Evolutionary conservation across 306 rosid genomes (phyloP).

Genomic region (Malus sylvestris): DNA sequence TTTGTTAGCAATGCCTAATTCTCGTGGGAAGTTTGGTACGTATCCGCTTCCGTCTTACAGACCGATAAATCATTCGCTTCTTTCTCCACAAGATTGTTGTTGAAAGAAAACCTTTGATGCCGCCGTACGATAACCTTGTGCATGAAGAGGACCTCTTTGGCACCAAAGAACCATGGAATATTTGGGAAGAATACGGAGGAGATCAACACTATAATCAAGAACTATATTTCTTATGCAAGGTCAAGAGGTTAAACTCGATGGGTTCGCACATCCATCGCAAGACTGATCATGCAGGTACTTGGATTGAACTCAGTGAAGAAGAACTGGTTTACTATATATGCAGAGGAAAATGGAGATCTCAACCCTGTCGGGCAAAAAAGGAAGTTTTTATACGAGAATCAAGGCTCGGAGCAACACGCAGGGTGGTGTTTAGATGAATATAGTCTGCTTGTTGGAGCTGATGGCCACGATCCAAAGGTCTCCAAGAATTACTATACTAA

Average conservation of each 20-base stretch:
- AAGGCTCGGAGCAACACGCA: neutral
- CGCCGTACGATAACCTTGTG: neutral
- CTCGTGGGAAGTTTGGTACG: neutral
- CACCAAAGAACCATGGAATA: neutral
- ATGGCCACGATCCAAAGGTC: neutral
- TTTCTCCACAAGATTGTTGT: neutral
- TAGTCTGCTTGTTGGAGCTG: neutral
- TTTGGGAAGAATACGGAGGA: neutral
- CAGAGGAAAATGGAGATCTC: neutral
- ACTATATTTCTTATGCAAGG: neutral
- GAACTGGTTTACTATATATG: neutral
- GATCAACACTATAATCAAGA: neutral
- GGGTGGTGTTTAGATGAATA: neutral
- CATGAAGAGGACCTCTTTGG: neutral
- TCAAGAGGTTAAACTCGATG: neutral
- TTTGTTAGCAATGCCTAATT: neutral
- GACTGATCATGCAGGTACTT: neutral
- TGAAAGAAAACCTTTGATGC: neutral
- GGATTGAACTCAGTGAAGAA: neutral
- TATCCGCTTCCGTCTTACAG: neutral
- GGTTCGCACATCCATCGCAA: neutral
- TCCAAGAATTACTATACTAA: neutral
- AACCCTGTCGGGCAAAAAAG: neutral
- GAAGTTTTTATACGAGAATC: neutral
- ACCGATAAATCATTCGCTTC: neutral